These are phyloP conservation scores for Jaltomata sinuosa DNA, from an alignment of 257 asterid species.

Conservation along the genomic window DNA sequence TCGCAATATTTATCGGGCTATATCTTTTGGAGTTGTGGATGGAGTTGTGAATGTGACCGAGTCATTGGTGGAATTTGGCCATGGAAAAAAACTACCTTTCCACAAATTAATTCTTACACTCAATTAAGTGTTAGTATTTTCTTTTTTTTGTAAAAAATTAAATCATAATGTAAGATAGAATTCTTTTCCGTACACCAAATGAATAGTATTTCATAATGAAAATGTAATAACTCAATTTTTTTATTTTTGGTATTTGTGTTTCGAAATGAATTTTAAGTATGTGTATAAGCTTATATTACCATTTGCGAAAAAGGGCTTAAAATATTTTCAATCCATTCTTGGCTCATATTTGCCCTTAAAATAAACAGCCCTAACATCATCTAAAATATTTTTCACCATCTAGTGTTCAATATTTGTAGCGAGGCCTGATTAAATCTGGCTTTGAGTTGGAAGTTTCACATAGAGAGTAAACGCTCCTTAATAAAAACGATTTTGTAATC, in stretches of 20 bases:
- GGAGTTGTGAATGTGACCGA: neutral
- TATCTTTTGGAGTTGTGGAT: neutral
- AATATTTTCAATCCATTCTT: no score
- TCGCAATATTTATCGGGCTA: neutral
- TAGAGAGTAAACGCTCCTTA: rapidly evolving
- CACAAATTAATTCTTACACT: no score
- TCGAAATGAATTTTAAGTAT: neutral
- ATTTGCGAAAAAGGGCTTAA: neutral
- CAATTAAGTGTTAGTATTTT: neutral
- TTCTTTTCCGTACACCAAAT: no score
- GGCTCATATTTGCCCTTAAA: neutral
- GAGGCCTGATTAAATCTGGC: rapidly evolving
- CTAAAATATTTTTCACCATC: no score
- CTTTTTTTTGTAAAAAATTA: neutral
- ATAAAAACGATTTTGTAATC: rapidly evolving
- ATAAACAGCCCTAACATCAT: no score
- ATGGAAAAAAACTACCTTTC: neutral
- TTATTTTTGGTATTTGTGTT: neutral
- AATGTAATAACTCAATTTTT: neutral
- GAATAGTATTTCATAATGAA: neutral
- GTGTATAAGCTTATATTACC: neutral
- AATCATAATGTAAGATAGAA: no score
- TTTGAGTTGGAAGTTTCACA: neutral
- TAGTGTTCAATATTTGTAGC: no score
- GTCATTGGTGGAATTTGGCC: neutral